Percentiles rank a stretch among this genome's conserved stretches.
These are phyloP conservation scores for Epithele typhae DNA, from an alignment of 768 basidiomycete genomes.

Conservation along the genomic window DNA sequence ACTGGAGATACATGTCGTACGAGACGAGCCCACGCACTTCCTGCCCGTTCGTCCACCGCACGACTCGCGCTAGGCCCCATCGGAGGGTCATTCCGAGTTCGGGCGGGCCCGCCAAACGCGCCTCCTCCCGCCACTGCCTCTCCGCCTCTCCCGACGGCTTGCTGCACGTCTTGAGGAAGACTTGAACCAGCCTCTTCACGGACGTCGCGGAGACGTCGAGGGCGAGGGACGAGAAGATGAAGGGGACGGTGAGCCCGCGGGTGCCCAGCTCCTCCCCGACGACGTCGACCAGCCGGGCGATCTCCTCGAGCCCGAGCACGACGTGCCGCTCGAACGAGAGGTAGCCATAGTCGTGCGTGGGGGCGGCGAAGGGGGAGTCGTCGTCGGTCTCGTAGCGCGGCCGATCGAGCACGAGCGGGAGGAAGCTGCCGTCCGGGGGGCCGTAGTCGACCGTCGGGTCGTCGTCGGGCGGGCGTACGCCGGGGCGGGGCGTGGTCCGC, in stretches of 20 bases:
- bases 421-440: conserved; percentile 33
- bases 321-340: conserved; percentile 70
- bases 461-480: conserved; percentile 32
- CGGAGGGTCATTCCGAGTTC: conserved; percentile 90
- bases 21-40: conserved; percentile 81
- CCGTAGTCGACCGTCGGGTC: conserved; percentile 27
- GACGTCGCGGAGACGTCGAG: conserved; percentile 78
- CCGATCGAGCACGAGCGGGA: conserved; percentile 30
- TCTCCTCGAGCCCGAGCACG: conserved; percentile 70
- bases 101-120: conserved; percentile 77
- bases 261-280: conserved; percentile 66
- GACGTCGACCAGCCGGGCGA: conserved; percentile 66
- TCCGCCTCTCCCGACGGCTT: conserved; percentile 38
- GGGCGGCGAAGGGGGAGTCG: conserved; percentile 17
- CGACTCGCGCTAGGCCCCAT: conserved; percentile 84
- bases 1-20: conserved; percentile 81
- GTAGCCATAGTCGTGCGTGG: conserved; percentile 60
- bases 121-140: conserved; percentile 70
- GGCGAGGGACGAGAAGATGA: conserved; percentile 87
- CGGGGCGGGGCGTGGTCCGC: conserved; percentile 23
- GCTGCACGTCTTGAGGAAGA: conserved; percentile 68
- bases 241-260: conserved; percentile 78
- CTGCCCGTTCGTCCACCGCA: conserved; percentile 62
- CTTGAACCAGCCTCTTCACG: conserved; percentile 71
- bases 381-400: conserved; percentile 21